These are phyloP conservation scores for Phyllachora maydis DNA, from an alignment of 2,329 filamentous ascomycete genomes.

Conservation along the genomic window DNA sequence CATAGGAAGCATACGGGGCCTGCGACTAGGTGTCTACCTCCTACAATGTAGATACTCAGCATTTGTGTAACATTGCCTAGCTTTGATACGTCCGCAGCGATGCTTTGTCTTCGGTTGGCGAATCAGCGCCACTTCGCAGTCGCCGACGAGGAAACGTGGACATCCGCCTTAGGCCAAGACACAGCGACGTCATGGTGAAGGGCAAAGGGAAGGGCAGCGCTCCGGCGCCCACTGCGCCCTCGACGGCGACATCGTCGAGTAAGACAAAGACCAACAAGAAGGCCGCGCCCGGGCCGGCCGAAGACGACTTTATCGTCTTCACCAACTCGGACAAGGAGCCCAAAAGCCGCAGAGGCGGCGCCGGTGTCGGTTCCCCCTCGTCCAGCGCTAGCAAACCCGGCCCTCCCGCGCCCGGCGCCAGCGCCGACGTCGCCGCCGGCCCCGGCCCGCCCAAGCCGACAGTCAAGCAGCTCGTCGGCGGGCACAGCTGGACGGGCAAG, in stretches of 20 bases:
- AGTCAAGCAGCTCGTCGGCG: slow-evolving; percentile 69
- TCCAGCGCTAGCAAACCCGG: no score
- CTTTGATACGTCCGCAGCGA: no score
- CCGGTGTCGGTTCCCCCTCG: slow-evolving; percentile 4
- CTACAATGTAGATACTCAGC: no score
- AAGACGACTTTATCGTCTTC: slow-evolving; percentile 33
- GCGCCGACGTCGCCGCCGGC: slow-evolving; percentile 5
- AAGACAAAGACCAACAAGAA: slow-evolving; percentile 11
- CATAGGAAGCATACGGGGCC: no score
- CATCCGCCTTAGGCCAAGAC: no score
- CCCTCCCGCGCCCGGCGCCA: no score
- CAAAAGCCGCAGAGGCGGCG: slow-evolving; percentile 19
- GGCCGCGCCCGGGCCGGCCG: slow-evolving; percentile 10
- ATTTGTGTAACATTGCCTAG: no score
- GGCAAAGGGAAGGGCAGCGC: slow-evolving; percentile 26
- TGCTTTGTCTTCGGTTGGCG: no score
- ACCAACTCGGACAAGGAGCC: slow-evolving; percentile 35
- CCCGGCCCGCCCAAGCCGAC: slow-evolving; percentile 36
- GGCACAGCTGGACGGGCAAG: slow-evolving; percentile 93
- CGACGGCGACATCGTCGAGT: slow-evolving; percentile 5
- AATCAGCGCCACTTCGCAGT: no score
- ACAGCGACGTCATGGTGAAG: no score
- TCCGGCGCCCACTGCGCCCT: slow-evolving; percentile 12
- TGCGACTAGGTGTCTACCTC: no score
- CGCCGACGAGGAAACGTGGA: no score